These are phyloP conservation scores for Fraxinus floribunda DNA, from an alignment of 305 asterid genomes.

Conservation along the genomic window DNA sequence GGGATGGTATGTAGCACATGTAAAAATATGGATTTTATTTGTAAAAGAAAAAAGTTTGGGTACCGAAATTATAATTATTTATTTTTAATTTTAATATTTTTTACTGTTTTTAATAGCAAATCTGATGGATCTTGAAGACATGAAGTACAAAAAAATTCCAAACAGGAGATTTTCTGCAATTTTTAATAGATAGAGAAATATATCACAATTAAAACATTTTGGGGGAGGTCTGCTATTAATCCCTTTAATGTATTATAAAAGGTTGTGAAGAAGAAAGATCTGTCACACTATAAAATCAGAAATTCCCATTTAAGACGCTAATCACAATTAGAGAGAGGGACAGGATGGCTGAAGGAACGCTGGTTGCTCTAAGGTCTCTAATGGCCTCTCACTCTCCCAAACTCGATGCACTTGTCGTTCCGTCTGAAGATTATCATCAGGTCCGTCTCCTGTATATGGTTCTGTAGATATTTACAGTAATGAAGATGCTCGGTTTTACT, in stretches of 20 bases:
- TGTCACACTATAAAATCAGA: background rate
- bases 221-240: too few relatives aligned
- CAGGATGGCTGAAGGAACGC: conserved; percentile 58
- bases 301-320: background rate
- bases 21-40: too few relatives aligned
- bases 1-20: too few relatives aligned
- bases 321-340: background rate
- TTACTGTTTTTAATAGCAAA: too few relatives aligned
- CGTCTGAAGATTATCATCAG: conserved; percentile 97
- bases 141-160: too few relatives aligned
- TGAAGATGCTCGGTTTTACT: background rate
- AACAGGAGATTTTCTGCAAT: too few relatives aligned
- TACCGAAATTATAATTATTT: too few relatives aligned
- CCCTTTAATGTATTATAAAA: background rate
- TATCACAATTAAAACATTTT: too few relatives aligned
- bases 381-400: conserved; percentile 85
- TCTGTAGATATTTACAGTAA: background rate
- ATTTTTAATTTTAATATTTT: too few relatives aligned
- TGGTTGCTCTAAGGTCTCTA: conserved; percentile 66
- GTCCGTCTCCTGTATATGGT: conserved; percentile 32
- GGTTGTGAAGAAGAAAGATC: background rate
- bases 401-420: conserved; percentile 77
- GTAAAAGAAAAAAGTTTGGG: too few relatives aligned
- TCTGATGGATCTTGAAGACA: too few relatives aligned
- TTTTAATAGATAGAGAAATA: too few relatives aligned